A percentile compares a stretch with the other conserved stretches of the same genome.
phyloP scores from a whole-genome alignment of 1,284 basidiomycete genomes.

The Crocinoboletus sp. region DNA sequence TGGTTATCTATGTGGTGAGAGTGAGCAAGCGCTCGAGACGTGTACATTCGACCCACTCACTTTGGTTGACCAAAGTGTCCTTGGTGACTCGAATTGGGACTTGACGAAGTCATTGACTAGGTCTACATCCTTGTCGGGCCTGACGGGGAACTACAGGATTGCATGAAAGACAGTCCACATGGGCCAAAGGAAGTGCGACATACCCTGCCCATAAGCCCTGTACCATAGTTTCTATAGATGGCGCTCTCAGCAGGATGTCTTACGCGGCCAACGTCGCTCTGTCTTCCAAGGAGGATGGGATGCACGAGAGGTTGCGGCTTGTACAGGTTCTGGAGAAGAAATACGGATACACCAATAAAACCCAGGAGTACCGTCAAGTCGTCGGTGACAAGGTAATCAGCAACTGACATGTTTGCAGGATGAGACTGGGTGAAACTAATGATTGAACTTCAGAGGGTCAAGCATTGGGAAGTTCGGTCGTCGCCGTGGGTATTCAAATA shows the following conservation, averaged over 20 bases:
- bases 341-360: slow-evolving; percentile 66
- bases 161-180: neutral
- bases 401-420: slow-evolving; percentile 36
- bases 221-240: slow-evolving; percentile 78
- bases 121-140: slow-evolving; percentile 65
- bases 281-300: slow-evolving; percentile 75
- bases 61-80: slow-evolving; percentile 74
- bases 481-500: slow-evolving; percentile 15
- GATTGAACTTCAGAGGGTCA: no score
- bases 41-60: slow-evolving; percentile 35
- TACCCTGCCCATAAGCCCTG: slow-evolving; percentile 72
- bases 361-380: slow-evolving; percentile 71
- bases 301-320: slow-evolving; percentile 77
- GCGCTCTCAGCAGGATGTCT: slow-evolving; percentile 72
- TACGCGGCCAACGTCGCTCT: slow-evolving; percentile 78
- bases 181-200: slow-evolving; percentile 22
- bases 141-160: slow-evolving; percentile 57
- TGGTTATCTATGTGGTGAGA: slow-evolving; percentile 52
- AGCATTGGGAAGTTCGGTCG: slow-evolving; percentile 3
- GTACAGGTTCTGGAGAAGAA: slow-evolving; percentile 69
- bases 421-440: neutral
- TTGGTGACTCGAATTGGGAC: slow-evolving; percentile 56
- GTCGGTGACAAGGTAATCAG: slow-evolving; percentile 63
- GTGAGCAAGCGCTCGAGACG: neutral
- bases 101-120: slow-evolving; percentile 63